Conservation (phyloP, 176 grass and related monocot genomes). For the Calamus simplicifolius region DNA sequence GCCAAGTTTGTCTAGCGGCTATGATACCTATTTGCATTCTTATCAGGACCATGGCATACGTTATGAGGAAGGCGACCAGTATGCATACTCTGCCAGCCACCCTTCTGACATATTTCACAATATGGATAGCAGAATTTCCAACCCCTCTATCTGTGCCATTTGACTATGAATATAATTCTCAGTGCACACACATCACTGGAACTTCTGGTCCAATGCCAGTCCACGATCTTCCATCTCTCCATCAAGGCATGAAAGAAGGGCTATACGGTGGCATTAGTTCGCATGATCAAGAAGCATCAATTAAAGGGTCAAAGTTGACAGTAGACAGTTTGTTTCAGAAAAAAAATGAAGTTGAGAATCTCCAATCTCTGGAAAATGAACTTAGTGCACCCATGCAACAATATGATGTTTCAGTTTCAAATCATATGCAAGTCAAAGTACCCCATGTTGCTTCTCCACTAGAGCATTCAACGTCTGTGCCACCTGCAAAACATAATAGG, state of each 20-base stretch:
- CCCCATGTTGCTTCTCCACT: conserved; percentile 24
- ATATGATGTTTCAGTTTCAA: conserved; percentile 34
- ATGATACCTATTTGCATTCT: conserved; percentile 31
- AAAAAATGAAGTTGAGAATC: conserved; percentile 45
- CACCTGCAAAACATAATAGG: conserved; percentile 43
- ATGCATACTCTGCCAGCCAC: conserved; percentile 21
- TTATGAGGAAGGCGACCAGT: conserved; percentile 31
- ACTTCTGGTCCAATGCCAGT: conserved; percentile 26
- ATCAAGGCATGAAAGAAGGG: conserved; percentile 26
- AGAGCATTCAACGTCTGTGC: conserved; percentile 44
- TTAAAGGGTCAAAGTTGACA: conserved; percentile 10
- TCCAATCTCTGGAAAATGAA: conserved; percentile 37
- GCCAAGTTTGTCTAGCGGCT: conserved; percentile 31
- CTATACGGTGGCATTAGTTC: not conserved
- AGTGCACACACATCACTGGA: conserved; percentile 42
- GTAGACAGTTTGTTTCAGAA: conserved; percentile 12
- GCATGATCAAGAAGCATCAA: not conserved
- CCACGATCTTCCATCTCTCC: conserved; percentile 35
- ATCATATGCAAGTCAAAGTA: conserved; percentile 24
- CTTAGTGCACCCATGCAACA: conserved; percentile 4
- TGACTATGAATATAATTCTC: conserved; percentile 48
- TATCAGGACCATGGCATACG: conserved; percentile 31
- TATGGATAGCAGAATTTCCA: conserved; percentile 35
- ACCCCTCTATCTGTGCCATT: conserved; percentile 47
- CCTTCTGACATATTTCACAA: conserved; percentile 35